Percentiles rank a stretch among this genome's conserved stretches.
Conservation (phyloP, 352 stramenopile genomes). For the Phytophthora meadii region DNA sequence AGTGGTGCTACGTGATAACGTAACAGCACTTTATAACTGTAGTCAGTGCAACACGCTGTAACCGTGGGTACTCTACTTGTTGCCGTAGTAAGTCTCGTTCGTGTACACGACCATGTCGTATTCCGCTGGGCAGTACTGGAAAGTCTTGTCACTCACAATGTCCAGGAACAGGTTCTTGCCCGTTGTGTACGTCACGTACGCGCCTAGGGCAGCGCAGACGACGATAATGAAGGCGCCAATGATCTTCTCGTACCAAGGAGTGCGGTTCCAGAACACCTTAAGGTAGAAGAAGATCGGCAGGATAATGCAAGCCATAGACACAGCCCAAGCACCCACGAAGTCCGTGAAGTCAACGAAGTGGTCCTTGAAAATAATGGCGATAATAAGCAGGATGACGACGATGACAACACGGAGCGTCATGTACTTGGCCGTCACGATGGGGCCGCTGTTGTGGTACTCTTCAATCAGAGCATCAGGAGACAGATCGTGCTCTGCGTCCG, state of each 20-base stretch:
- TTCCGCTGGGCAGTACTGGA: conserved; percentile 63
- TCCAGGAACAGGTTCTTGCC: conserved; percentile 52
- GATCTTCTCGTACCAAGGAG: conserved; percentile 56
- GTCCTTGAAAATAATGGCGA: conserved; percentile 68
- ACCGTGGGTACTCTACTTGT: conserved; percentile 28
- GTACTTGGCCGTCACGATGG: conserved; percentile 52
- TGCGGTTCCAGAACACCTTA: conserved; percentile 62
- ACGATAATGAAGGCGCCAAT: conserved; percentile 46
- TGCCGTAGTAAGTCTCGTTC: conserved; percentile 57
- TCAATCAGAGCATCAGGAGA: conserved; percentile 37
- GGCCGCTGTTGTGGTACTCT: conserved; percentile 51
- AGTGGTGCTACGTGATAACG: conserved; percentile 16
- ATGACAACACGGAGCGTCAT: conserved; percentile 45
- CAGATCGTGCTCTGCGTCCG: conserved; percentile 43
- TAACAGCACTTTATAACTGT: conserved; percentile 22
- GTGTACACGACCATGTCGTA: conserved; percentile 62
- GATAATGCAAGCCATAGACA: conserved; percentile 70
- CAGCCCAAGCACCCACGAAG: conserved; percentile 68
- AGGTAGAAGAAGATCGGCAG: conserved; percentile 79
- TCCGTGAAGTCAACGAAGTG: conserved; percentile 75
- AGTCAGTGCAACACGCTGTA: conserved; percentile 7
- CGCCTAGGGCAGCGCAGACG: conserved; percentile 40
- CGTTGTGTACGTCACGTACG: conserved; percentile 55
- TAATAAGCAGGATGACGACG: conserved; percentile 52
- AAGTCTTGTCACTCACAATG: conserved; percentile 44